phyloP scores from a whole-genome alignment of 2,329 filamentous ascomycete species.

The Penicillium sp. region DNA sequence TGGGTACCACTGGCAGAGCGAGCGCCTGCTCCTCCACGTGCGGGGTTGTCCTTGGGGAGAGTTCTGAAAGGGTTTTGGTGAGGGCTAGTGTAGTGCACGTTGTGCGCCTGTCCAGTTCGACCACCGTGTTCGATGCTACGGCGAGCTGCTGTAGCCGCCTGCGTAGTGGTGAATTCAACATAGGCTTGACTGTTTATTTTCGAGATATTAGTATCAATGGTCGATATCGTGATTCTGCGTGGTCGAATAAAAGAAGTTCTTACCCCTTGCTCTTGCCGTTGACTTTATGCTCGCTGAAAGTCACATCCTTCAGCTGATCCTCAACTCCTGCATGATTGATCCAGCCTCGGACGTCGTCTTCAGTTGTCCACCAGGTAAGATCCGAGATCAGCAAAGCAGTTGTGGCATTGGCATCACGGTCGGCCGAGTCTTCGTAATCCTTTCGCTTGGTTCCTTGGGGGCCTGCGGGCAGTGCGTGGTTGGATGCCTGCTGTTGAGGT shows the following conservation, averaged over 20 bases:
- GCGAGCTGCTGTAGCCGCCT: constrained; percentile 83
- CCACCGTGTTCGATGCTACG: constrained; percentile 64
- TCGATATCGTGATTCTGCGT: background rate
- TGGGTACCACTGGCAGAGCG: constrained; percentile 42
- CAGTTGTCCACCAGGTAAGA: constrained; percentile 93
- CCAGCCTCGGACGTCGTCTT: constrained; percentile 92
- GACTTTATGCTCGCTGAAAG: constrained; percentile 97
- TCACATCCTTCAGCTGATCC: constrained; percentile 83
- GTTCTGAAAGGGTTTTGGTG: constrained; percentile 86
- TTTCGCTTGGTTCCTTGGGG: constrained; percentile 64
- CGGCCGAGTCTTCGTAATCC: constrained; percentile 52
- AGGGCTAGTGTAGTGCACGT: constrained; percentile 72
- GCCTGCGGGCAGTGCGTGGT: constrained; percentile 31
- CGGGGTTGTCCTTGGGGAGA: constrained; percentile 80
- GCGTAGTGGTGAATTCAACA: constrained; percentile 77
- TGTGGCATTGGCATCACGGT: constrained; percentile 58
- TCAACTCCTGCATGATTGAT: constrained; percentile 75
- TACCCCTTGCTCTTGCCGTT: constrained; percentile 99
- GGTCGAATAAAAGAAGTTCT: constrained; percentile 26
- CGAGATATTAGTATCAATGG: background rate
- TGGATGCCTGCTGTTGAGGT: constrained; percentile 21
- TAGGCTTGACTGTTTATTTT: constrained; percentile 63
- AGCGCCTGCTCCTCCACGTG: constrained; percentile 67
- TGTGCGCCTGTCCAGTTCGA: constrained; percentile 42
- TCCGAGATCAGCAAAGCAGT: constrained; percentile 82